Evolutionary conservation across 23 red algal genomes (phyloP), one percentile per base, ranked within the genome.

Genomic region (Gracilaria caudata): DNA sequence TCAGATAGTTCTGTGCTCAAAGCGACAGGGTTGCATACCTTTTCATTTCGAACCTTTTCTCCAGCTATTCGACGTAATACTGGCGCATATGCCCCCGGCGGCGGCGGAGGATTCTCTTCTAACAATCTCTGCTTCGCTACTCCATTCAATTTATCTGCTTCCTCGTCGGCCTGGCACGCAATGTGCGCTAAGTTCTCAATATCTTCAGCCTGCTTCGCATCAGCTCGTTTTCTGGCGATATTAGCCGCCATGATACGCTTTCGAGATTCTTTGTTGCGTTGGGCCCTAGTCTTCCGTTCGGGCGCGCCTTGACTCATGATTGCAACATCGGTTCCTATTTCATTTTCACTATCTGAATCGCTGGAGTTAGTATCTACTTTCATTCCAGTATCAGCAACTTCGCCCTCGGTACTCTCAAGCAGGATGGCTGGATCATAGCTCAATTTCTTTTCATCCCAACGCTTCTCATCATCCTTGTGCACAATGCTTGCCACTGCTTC

Each of bases 1-100:
- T 56, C 78, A 9, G 87, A 91, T 20, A 91, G 76, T 46, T 91
- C 87, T 23, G 77, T 75, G 35, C 87, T 91, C 47, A 91, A 49
- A 1, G 87, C 38, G 6, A 89, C 73, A 2, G 85, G 85, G 28
- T 34, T 73, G 12, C 53, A 20, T 3, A 51, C 87, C 60, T 26
- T 81, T 51, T 91, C 78, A 81, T 73, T 66, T 26, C 77, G 75
- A 47, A 91, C 87, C 43, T 64, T 33, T 71, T 73, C 56, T 20
- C 87, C 87, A 26, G 56, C 74, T 30, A 91, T 55, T 10, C 51
- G 70, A 11, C 24, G 41, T 7, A 73, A 29, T 23, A 91, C 63
- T 38, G 87, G 87, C 37, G 30, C 33, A 64, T 75, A 14, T 25
- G 40, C 11, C 29, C n/a, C 21, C 24, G 23, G 29, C 4, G 34